Percentiles rank a stretch among this genome's conserved stretches.
phyloP scores from a whole-genome alignment of 176 grass and related monocot genomes.

The Chrysopogon serrulatus region DNA sequence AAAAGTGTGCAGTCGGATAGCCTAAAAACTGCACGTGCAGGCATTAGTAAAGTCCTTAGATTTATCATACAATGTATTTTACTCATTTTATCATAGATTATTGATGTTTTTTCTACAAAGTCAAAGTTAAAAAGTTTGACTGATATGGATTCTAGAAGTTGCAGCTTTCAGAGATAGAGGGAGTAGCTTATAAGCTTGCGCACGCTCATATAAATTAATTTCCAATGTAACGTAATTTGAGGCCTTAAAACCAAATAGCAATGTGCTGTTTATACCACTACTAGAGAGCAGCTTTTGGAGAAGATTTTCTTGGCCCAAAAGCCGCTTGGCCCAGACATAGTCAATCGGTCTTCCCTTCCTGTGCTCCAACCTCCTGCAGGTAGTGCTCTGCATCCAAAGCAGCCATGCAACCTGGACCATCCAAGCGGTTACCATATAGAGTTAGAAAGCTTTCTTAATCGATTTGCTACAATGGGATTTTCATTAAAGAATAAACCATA shows the following conservation, averaged over 20 bases:
- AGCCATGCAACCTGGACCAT: slow-evolving; percentile 75
- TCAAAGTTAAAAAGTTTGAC: too few species aligned
- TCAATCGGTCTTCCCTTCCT: slow-evolving; percentile 71
- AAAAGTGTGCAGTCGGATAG: too few species aligned
- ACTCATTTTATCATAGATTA: too few species aligned
- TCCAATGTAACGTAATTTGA: not conserved
- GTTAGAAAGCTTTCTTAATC: not conserved
- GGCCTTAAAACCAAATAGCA: slow-evolving; percentile 6
- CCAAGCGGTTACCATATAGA: not conserved
- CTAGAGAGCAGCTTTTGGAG: slow-evolving; percentile 33
- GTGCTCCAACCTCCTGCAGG: slow-evolving; percentile 75
- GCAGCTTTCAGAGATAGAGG: too few species aligned
- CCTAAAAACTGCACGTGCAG: too few species aligned
- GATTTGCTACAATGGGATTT: not conserved
- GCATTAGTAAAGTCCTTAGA: too few species aligned
- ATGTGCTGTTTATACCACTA: not conserved
- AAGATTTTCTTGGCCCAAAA: not conserved
- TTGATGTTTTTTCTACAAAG: too few species aligned
- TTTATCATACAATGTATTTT: too few species aligned
- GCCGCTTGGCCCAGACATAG: slow-evolving; percentile 23
- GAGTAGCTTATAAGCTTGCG: not conserved
- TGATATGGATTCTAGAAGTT: too few species aligned
- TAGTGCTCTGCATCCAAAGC: slow-evolving; percentile 96
- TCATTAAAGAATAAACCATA: not conserved
- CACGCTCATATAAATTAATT: slow-evolving; percentile 17